Base-by-base conservation (phyloP, 1,284 basidiomycete genomes). In the Ustilago trichophora region DNA sequence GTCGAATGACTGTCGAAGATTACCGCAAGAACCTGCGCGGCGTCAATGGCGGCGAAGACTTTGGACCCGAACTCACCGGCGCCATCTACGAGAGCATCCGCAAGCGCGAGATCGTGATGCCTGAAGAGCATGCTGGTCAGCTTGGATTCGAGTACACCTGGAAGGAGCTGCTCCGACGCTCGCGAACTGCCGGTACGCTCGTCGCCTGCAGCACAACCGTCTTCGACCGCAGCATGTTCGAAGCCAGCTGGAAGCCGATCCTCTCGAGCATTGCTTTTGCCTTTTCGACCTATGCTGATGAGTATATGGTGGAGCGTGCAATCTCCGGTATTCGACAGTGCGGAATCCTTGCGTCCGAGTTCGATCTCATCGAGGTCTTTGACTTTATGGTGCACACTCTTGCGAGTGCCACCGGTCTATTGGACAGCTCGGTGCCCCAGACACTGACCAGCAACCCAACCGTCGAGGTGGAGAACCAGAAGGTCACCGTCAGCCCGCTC, bases 121-220 rank as follows among this genome's bases (percentile, higher is more conserved):
- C 96, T 0, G 94, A 98, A 83, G 96, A 99, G 79, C 96, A 98
- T 78, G 91, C 89, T 5, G 96, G 96, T 2, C 92, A 94, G 81
- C 87, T 96, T 32, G 96, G 96, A 1, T 99, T 99, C 80, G 96
- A 98, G 76, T 98, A 96, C 80, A 92, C 95, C 6, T 99, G 96
- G 96, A 98, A 98, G 82, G 93, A 96, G 74, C 85, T 99, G 24
- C 86, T 98, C 43, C 84, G 89, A 41, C 87, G 93, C 31, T 89
- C 93, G 37, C 86, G 91, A 35, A 87, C 89, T 67, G 87, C 91
- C 52, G 91, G 92, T 89, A 85, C 87, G 31, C 87, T 92, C 77
- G 86, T 93, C 82, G 86, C 88, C 35, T 91, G 89, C 84, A 90
- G 92, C 76, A 88, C 92, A 0, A 79, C 87, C 24, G 80, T 85